These are phyloP conservation scores for Corniculantispora saksenae DNA, from an alignment of 2,329 filamentous ascomycete genomes.

Conservation along the genomic window DNA sequence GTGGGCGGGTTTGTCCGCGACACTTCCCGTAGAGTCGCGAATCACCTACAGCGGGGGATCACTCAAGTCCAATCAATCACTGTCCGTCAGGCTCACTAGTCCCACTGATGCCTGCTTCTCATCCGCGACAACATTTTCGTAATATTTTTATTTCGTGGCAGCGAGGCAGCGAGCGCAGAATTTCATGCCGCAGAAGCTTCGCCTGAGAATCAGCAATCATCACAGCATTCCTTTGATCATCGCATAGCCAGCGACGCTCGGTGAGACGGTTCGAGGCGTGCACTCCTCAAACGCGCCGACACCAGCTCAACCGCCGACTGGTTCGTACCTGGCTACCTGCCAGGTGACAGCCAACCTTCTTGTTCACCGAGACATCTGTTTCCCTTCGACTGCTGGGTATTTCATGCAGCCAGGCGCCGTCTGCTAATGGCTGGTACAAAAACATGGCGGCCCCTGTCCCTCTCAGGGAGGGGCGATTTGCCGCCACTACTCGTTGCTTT, in stretches of 20 bases:
- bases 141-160: not conserved
- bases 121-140: not conserved
- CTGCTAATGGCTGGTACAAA: conserved; percentile 33
- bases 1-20: too few species aligned
- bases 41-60: not conserved
- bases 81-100: not conserved
- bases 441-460: conserved; percentile 52
- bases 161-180: not conserved
- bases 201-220: too few species aligned
- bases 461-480: conserved; percentile 41
- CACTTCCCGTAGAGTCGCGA: not conserved
- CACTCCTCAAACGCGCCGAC: too few species aligned
- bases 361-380: too few species aligned
- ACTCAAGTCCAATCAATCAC: not conserved
- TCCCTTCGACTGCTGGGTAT: too few species aligned
- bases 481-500: conserved; percentile 67
- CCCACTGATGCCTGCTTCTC: conserved; percentile 22
- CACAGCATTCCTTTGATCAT: too few species aligned
- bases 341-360: too few species aligned
- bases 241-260: too few species aligned
- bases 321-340: too few species aligned
- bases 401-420: not conserved
- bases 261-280: too few species aligned
- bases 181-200: too few species aligned
- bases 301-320: too few species aligned